Percentiles rank a stretch among this genome's conserved stretches.
Evolutionary conservation across 2,329 filamentous ascomycete genomes (phyloP).

Genomic region (Trichoderma atrobrunneum): DNA sequence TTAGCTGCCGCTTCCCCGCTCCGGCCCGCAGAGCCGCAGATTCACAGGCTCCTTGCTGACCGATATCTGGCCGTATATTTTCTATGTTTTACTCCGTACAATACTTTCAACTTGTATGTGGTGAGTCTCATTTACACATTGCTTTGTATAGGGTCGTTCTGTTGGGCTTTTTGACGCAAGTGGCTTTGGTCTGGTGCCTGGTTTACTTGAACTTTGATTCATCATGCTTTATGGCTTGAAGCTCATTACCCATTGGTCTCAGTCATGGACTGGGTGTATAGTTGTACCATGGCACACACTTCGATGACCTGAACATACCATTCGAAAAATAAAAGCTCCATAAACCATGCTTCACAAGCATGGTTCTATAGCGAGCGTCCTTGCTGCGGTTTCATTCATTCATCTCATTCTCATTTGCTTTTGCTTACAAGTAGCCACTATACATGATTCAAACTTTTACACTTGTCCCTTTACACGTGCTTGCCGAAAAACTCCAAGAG

Average conservation of each 20-base stretch:
- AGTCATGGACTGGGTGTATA: neutral
- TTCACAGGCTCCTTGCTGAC: neutral
- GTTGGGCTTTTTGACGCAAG: neutral
- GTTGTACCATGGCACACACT: no score
- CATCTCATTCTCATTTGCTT: neutral
- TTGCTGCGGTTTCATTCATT: neutral
- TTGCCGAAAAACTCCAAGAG: conserved; percentile 57
- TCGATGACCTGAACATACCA: no score
- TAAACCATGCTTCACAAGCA: neutral
- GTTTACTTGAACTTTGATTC: neutral
- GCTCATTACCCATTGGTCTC: neutral
- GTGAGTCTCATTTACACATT: neutral
- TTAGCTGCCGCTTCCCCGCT: conserved; percentile 10
- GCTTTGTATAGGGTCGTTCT: neutral
- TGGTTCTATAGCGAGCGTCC: neutral
- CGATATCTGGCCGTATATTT: neutral
- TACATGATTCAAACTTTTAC: neutral
- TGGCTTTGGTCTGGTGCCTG: neutral
- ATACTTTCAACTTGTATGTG: neutral
- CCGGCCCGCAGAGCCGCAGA: conserved; percentile 16
- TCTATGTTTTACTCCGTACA: neutral
- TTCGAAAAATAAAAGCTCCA: no score
- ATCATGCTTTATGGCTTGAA: neutral
- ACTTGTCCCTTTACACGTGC: conserved; percentile 38
- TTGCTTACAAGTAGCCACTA: neutral